phyloP scores from a whole-genome alignment of 2,329 filamentous ascomycete genomes.

The Colletotrichum sp. region DNA sequence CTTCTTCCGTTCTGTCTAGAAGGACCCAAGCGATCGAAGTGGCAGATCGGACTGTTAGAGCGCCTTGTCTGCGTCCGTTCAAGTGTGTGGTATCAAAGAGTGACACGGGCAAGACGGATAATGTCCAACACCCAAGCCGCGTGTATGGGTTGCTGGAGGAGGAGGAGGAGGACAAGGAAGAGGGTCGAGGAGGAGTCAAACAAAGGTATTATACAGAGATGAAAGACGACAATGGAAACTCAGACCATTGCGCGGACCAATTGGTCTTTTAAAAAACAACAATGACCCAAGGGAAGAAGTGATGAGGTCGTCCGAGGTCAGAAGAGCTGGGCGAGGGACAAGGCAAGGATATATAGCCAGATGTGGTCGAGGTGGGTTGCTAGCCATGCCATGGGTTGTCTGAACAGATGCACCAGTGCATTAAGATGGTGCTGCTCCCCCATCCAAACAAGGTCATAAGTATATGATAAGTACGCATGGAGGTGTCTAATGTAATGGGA shows the following conservation, averaged over 20 bases:
- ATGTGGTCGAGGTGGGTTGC: conserved; percentile 7
- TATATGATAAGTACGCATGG: conserved; percentile 5
- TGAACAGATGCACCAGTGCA: conserved; percentile 22
- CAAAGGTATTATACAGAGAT: conserved; percentile 27
- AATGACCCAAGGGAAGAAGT: conserved; percentile 31
- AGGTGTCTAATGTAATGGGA: conserved; percentile 10
- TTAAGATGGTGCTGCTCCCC: conserved; percentile 14
- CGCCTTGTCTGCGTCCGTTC: conserved; percentile 8
- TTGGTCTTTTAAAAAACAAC: conserved; percentile 33
- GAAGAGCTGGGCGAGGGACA: conserved; percentile 37
- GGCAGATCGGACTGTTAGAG: conserved; percentile 1
- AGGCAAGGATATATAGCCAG: conserved; percentile 54
- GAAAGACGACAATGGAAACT: conserved; percentile 25
- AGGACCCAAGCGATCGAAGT: conserved; percentile 17
- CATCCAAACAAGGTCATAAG: conserved; percentile 15
- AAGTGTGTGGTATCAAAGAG: conserved; percentile 15
- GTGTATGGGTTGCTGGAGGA: conserved; percentile 22
- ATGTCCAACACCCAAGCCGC: conserved; percentile 20
- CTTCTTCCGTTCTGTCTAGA: conserved; percentile 17
- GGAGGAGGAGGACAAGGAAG: not conserved
- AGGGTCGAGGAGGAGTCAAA: conserved; percentile 28
- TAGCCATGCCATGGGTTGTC: conserved; percentile 6
- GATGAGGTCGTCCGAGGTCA: conserved; percentile 23
- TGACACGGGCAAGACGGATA: conserved; percentile 18
- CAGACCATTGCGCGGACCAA: conserved; percentile 44